phyloP scores from a whole-genome alignment of 352 stramenopile species.

The Phytophthora sansomeana region DNA sequence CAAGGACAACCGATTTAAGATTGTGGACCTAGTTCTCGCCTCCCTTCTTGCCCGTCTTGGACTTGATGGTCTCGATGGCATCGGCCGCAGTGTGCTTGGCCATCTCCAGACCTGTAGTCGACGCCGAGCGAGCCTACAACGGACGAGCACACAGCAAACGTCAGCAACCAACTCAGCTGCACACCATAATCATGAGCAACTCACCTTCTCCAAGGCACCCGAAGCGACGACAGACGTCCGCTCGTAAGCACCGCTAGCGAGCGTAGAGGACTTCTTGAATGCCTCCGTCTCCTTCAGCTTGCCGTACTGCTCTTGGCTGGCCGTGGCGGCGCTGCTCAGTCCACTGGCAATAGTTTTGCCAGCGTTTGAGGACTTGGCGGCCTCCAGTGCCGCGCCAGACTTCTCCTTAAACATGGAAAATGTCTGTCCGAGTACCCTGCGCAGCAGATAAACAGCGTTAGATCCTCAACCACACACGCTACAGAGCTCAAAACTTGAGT shows the following conservation, averaged over 20 bases:
- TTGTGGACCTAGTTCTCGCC: slow-evolving; percentile 44
- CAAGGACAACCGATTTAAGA: slow-evolving; percentile 8
- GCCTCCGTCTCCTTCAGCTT: slow-evolving; percentile 88
- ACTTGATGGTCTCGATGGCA: slow-evolving; percentile 81
- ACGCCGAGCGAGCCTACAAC: slow-evolving; percentile 64
- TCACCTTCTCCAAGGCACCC: slow-evolving; percentile 74
- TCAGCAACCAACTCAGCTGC: slow-evolving; percentile 8
- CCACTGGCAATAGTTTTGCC: slow-evolving; percentile 72
- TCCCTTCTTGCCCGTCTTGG: slow-evolving; percentile 78
- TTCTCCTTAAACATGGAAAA: slow-evolving; percentile 82
- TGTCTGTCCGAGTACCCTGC: slow-evolving; percentile 70
- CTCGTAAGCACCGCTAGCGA: slow-evolving; percentile 67
- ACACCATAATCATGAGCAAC: background rate
- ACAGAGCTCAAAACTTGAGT: background rate
- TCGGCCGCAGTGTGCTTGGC: slow-evolving; percentile 78
- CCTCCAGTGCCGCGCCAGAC: slow-evolving; percentile 71
- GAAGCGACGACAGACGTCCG: slow-evolving; percentile 73
- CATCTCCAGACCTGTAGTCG: slow-evolving; percentile 75
- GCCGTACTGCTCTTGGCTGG: slow-evolving; percentile 75
- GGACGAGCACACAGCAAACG: slow-evolving; percentile 3
- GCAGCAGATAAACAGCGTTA: slow-evolving; percentile 1
- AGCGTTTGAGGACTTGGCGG: slow-evolving; percentile 82
- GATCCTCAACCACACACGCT: background rate
- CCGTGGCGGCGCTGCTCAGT: slow-evolving; percentile 65
- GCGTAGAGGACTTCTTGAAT: slow-evolving; percentile 83